Evolutionary conservation across 352 stramenopile genomes (phyloP), one percentile per base, ranked within the genome.

Genomic region (Globisporangium polare): DNA sequence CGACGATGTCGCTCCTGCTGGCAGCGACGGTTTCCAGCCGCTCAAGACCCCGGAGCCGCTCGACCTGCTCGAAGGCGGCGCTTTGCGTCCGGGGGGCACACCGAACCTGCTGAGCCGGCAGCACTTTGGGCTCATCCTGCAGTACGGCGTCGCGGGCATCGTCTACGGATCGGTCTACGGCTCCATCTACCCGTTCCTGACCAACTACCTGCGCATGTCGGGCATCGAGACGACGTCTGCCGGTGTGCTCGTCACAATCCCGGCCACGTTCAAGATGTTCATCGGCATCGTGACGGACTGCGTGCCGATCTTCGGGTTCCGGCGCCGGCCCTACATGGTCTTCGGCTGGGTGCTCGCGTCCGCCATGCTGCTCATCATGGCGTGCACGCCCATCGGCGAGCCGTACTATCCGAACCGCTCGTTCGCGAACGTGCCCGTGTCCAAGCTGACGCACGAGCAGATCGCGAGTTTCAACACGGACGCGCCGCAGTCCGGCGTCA

Each of bases 311-410:
- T 64, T 65, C 29, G 67, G 69, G 12, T 68, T 66, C 18, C 66
- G 69, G 9, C 58, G 69, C 13, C 66, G 67, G 1, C 69, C 69
- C 7, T 75, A 75, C 55, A 83, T 89, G 63, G 66, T 74, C 4
- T 60, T 83, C 39, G 80, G 78, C 27, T 76, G 68, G 66, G 9
- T 53, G 17, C 22, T 75, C 10, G 70, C 43, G 43, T 58, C 66
- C 20, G 17, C 35, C 10, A 66, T 42, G 41, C 57, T 68, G 5
- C 10, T 73, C 18, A n/a, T 61, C 20, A 46, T 75, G 29, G 67
- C 67, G 3, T 54, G 22, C 33, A 66, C 55, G 13, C 39, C 52
- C 26, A 63, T 75, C 26, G 56, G 59, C 3, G 24, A 56, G 29
- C 71, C 42, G 22, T 75, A 42, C 55, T 73, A 64, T 29, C 58